A percentile compares a stretch with the other conserved stretches of the same genome.
These are phyloP conservation scores for Candida koratica DNA, from an alignment of 805 yeast species.

Conservation along the genomic window DNA sequence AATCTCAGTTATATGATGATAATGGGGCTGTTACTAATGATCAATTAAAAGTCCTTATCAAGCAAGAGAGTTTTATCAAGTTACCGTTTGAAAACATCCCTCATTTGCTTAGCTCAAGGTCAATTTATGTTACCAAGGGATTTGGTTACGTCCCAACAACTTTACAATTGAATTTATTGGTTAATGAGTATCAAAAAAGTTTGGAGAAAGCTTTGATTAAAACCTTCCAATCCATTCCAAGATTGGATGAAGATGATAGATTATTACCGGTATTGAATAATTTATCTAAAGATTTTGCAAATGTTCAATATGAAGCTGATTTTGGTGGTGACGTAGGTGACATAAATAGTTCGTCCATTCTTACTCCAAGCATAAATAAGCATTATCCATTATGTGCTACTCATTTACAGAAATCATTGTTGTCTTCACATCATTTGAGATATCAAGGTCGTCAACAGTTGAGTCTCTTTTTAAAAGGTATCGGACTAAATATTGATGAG, in stretches of 20 bases:
- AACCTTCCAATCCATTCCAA: slow-evolving; percentile 75
- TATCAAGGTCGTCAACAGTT: slow-evolving; percentile 84
- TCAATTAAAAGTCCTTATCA: slow-evolving; percentile 47
- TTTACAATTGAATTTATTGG: slow-evolving; percentile 66
- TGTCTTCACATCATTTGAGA: slow-evolving; percentile 65
- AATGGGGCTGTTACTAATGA: slow-evolving; percentile 43
- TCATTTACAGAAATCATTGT: slow-evolving; percentile 60
- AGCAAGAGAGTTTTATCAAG: slow-evolving; percentile 67
- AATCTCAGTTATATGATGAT: slow-evolving; percentile 32
- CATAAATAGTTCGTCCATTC: slow-evolving; percentile 61
- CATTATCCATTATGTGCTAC: slow-evolving; percentile 84
- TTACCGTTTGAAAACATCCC: slow-evolving; percentile 85
- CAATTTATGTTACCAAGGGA: slow-evolving; percentile 64
- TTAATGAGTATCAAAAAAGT: slow-evolving; percentile 59
- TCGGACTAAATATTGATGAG: slow-evolving; percentile 84
- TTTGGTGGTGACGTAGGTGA: slow-evolving; percentile 39
- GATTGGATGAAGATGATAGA: slow-evolving; percentile 89
- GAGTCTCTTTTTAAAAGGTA: slow-evolving; percentile 79
- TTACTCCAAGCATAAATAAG: slow-evolving; percentile 47
- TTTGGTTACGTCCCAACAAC: slow-evolving; percentile 81
- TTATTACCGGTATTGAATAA: slow-evolving; percentile 79
- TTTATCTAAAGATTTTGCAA: slow-evolving; percentile 52
- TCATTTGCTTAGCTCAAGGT: slow-evolving; percentile 70
- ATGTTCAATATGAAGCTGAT: slow-evolving; percentile 50
- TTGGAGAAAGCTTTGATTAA: slow-evolving; percentile 51